phyloP scores from a whole-genome alignment of 345 rosid species.

The Leavenworthia alabamica region DNA sequence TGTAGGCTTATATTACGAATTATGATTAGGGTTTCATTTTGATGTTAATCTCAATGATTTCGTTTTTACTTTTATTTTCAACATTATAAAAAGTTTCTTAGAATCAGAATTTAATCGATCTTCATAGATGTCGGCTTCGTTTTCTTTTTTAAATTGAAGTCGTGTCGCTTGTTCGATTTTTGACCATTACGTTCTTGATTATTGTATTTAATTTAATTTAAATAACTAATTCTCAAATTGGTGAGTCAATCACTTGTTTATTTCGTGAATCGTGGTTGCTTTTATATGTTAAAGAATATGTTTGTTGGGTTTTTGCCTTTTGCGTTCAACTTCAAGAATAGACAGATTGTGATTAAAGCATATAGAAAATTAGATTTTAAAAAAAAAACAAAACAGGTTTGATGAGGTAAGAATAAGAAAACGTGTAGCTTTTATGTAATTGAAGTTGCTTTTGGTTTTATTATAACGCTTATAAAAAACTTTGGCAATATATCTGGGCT shows the following conservation, averaged over 20 bases:
- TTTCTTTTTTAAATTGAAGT: background rate
- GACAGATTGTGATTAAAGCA: conserved; percentile 1
- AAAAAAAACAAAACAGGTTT: background rate
- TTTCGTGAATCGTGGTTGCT: conserved; percentile 17
- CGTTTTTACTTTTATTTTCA: background rate
- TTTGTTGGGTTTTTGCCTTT: background rate
- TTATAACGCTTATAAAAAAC: conserved; percentile 19
- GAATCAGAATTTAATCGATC: conserved; percentile 5
- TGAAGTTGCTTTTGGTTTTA: conserved; percentile 7
- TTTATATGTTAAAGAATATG: conserved; percentile 13
- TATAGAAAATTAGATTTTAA: background rate
- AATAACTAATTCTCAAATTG: background rate
- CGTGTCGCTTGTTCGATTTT: conserved; percentile 20
- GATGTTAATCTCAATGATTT: background rate
- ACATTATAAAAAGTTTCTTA: background rate
- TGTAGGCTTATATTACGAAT: background rate
- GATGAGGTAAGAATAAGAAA: background rate
- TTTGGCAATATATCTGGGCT: conserved; percentile 17
- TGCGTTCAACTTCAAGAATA: conserved; percentile 14
- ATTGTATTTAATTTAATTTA: background rate
- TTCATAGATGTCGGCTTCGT: conserved; percentile 17
- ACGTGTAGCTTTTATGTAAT: conserved; percentile 19
- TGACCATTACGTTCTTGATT: conserved; percentile 10
- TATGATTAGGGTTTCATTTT: conserved; percentile 5
- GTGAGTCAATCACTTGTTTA: conserved; percentile 26